These are phyloP conservation scores for Lotus japonicus DNA, from an alignment of 306 rosid genomes.

Conservation along the genomic window DNA sequence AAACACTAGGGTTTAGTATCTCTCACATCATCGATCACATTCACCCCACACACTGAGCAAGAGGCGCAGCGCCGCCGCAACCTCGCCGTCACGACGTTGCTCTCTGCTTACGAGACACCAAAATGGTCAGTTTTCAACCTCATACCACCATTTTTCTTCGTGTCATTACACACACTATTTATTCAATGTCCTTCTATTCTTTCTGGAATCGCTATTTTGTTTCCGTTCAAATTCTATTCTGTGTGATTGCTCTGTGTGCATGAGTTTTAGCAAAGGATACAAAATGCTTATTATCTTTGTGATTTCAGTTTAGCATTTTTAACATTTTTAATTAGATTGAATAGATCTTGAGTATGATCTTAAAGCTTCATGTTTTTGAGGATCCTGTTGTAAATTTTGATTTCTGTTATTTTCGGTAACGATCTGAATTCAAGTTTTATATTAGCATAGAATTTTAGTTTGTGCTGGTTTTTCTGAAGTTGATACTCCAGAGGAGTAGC, in stretches of 20 bases:
- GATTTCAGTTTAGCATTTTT: too few species aligned
- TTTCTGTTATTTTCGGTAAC: background rate
- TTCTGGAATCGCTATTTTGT: background rate
- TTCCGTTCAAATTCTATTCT: background rate
- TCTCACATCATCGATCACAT: background rate
- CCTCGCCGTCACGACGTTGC: background rate
- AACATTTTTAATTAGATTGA: background rate
- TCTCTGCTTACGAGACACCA: background rate
- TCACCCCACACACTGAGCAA: background rate
- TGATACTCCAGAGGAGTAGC: too few species aligned
- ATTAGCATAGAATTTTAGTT: too few species aligned
- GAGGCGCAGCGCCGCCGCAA: background rate
- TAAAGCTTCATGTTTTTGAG: background rate
- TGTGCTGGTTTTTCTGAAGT: too few species aligned
- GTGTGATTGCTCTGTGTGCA: background rate
- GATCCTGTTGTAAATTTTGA: background rate
- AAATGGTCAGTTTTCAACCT: conserved; percentile 9
- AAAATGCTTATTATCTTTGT: too few species aligned
- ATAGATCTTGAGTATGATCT: background rate
- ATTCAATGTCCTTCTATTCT: background rate
- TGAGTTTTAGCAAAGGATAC: background rate
- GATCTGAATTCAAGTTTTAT: too few species aligned
- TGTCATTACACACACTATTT: background rate
- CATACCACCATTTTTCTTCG: background rate
- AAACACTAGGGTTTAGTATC: background rate